These are phyloP conservation scores for Aeminium ludgeri DNA, from an alignment of 495 filamentous ascomycete genomes.

Conservation along the genomic window DNA sequence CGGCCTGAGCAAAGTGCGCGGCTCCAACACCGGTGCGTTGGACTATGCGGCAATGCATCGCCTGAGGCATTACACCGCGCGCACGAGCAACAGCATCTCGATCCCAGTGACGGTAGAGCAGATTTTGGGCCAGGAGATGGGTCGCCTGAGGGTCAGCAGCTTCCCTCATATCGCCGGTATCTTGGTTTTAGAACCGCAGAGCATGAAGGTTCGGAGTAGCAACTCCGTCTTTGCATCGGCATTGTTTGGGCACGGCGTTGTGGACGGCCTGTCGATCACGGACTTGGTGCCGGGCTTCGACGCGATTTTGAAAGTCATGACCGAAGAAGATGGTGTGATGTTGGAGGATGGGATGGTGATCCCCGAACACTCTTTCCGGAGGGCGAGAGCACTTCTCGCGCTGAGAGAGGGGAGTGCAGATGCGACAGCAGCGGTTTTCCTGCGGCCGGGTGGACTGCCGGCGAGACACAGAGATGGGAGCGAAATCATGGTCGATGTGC, in stretches of 20 bases:
- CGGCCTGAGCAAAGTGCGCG: conserved; percentile 55
- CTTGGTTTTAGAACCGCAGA: conserved; percentile 65
- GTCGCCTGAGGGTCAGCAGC: conserved; percentile 63
- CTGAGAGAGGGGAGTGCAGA: conserved; percentile 63
- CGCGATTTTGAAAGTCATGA: conserved; percentile 58
- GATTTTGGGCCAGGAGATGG: conserved; percentile 34
- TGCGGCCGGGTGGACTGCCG: conserved; percentile 62
- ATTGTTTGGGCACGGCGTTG: conserved; percentile 71
- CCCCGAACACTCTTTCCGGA: conserved; percentile 86
- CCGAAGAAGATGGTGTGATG: conserved; percentile 66
- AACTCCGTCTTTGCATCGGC: conserved; percentile 89
- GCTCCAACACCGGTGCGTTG: conserved; percentile 42
- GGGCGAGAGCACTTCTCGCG: conserved; percentile 67
- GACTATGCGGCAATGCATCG: conserved; percentile 53
- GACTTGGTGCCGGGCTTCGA: conserved; percentile 79
- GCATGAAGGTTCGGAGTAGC: conserved; percentile 67
- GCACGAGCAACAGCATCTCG: conserved; percentile 51
- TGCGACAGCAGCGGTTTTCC: conserved; percentile 53
- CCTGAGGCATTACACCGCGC: conserved; percentile 64
- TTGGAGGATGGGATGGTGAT: conserved; percentile 90
- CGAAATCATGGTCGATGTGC: conserved; percentile 81
- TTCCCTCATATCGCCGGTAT: conserved; percentile 97
- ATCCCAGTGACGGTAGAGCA: conserved; percentile 64
- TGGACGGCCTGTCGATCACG: conserved; percentile 61
- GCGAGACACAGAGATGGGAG: conserved; percentile 80